These are phyloP conservation scores for Cladophialophora carrionii DNA, from an alignment of 2,329 filamentous ascomycete genomes.

Conservation along the genomic window DNA sequence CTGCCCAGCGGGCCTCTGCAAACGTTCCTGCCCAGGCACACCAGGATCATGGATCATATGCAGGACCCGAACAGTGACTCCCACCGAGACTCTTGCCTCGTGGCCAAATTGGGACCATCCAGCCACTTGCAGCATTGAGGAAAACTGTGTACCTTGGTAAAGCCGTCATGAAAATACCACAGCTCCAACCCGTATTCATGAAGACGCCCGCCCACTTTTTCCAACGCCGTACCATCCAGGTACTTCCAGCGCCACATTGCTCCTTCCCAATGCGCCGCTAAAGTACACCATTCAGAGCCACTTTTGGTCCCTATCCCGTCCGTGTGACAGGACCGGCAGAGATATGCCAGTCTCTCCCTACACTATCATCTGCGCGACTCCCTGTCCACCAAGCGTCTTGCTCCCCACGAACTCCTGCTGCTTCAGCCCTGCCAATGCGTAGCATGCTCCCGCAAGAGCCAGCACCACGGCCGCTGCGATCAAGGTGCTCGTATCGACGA, in stretches of 20 bases:
- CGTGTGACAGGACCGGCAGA: not conserved
- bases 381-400: slow-evolving; percentile 93
- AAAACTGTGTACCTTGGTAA: not conserved
- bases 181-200: not conserved
- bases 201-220: slow-evolving; percentile 1
- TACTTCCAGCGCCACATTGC: slow-evolving; percentile 15
- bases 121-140: not conserved
- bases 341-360: slow-evolving; percentile 12
- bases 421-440: slow-evolving; percentile 56
- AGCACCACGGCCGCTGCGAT: slow-evolving; percentile 86
- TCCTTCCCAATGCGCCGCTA: slow-evolving; percentile 11
- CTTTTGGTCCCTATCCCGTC: slow-evolving; percentile 11
- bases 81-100: not conserved
- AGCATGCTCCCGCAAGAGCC: slow-evolving; percentile 75
- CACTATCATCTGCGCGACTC: slow-evolving; percentile 40
- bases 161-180: slow-evolving; percentile 5
- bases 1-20: not conserved
- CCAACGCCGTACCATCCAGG: slow-evolving; percentile 9
- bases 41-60: too few relatives aligned
- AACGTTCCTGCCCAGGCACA: not conserved
- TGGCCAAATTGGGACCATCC: not conserved
- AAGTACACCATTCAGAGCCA: slow-evolving; percentile 22
- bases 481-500: slow-evolving; percentile 67
- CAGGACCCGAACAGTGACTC: not conserved
- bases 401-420: slow-evolving; percentile 61